phyloP scores from a whole-genome alignment of 1,139 yeast genomes.

The Candida freyschussii region DNA sequence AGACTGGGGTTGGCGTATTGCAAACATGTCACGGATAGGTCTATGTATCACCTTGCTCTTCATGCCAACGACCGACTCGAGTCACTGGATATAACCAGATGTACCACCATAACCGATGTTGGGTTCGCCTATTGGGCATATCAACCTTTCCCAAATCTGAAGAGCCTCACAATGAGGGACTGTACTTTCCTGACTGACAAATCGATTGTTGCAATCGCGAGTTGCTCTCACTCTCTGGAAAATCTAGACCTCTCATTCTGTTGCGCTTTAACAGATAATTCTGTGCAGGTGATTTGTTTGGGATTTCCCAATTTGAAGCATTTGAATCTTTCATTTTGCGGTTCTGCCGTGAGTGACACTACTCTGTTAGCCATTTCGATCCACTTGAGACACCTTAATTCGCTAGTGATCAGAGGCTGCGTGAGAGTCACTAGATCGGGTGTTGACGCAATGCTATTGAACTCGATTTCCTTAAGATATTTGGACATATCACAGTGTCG shows the following conservation, averaged over 20 bases:
- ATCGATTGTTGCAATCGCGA: constrained; percentile 57
- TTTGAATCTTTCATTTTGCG: constrained; percentile 67
- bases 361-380: constrained; percentile 60
- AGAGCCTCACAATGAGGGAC: constrained; percentile 53
- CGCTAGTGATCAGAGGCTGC: constrained; percentile 59
- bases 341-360: constrained; percentile 73
- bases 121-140: constrained; percentile 67
- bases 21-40: constrained; percentile 63
- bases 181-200: constrained; percentile 70
- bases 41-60: constrained; percentile 59
- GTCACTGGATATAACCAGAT: constrained; percentile 60
- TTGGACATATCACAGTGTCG: constrained; percentile 68
- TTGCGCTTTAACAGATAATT: constrained; percentile 65
- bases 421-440: constrained; percentile 73
- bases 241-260: constrained; percentile 64
- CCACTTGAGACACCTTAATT: constrained; percentile 43
- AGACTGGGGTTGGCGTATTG: constrained; percentile 61
- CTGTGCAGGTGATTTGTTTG: constrained; percentile 59
- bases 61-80: constrained; percentile 54
- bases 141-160: constrained; percentile 48
- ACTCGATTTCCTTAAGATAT: constrained; percentile 47
- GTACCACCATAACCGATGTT: constrained; percentile 71
- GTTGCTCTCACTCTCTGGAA: constrained; percentile 54
- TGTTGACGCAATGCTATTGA: constrained; percentile 57
- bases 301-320: constrained; percentile 54